A percentile compares a stretch with the other conserved stretches of the same genome.
phyloP scores from a whole-genome alignment of 2,329 filamentous ascomycete genomes.

The Zopfia rhizophila region DNA sequence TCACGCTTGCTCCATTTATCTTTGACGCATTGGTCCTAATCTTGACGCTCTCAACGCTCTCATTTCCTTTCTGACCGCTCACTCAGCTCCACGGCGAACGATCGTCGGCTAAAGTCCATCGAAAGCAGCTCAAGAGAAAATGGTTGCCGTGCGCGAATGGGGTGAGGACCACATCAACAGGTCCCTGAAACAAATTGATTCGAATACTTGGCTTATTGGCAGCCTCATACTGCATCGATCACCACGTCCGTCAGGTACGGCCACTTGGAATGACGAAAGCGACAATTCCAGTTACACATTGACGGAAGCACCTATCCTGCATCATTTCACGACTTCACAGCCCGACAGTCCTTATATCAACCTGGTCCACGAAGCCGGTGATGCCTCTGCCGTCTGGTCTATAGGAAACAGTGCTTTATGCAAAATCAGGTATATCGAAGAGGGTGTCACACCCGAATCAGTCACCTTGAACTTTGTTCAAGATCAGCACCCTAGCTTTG shows the following conservation, averaged over 20 bases:
- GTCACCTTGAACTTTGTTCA: slow-evolving; percentile 19
- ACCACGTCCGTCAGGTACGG: slow-evolving; percentile 6
- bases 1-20: too few species aligned
- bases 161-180: slow-evolving; percentile 20
- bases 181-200: slow-evolving; percentile 21
- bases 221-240: slow-evolving; percentile 16
- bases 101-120: too few species aligned
- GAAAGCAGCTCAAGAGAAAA: too few species aligned
- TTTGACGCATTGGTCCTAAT: too few species aligned
- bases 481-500: slow-evolving; percentile 18
- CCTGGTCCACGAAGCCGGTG: slow-evolving; percentile 31
- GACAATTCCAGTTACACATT: slow-evolving; percentile 22
- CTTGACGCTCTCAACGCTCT: too few species aligned
- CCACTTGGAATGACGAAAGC: slow-evolving; percentile 18
- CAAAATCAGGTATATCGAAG: slow-evolving; percentile 28
- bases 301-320: slow-evolving; percentile 1
- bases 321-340: slow-evolving; percentile 2
- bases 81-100: too few species aligned
- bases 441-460: slow-evolving; percentile 20
- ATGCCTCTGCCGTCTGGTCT: slow-evolving; percentile 32
- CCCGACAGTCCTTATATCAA: slow-evolving; percentile 21
- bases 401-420: slow-evolving; percentile 31
- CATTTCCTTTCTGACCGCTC: too few species aligned
- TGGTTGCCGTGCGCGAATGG: slow-evolving; percentile 12
- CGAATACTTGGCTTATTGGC: slow-evolving; percentile 21